Conservation (phyloP, 208 protist species). For the Trypanosoma lewisi region DNA sequence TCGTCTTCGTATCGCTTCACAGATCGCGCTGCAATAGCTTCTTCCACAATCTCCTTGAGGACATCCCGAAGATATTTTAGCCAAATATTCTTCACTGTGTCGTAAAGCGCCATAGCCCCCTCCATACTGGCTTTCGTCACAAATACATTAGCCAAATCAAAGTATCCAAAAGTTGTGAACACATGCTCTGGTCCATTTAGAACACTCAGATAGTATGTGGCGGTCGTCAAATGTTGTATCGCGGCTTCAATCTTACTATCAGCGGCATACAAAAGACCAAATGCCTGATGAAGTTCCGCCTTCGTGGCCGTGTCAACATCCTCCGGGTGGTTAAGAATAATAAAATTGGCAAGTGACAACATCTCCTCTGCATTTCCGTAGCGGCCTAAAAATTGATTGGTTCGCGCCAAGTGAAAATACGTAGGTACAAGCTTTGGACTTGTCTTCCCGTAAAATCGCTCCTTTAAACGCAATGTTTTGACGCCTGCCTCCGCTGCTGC, state of each 20-base stretch:
- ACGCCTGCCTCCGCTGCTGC: slow-evolving; percentile 78
- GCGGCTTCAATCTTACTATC: slow-evolving; percentile 82
- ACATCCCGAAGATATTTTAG: slow-evolving; percentile 44
- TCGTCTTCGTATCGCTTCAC: slow-evolving; percentile 74
- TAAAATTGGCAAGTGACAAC: slow-evolving; percentile 84
- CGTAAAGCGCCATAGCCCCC: slow-evolving; percentile 85
- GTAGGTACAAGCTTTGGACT: slow-evolving; percentile 68
- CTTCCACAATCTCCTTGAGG: slow-evolving; percentile 57
- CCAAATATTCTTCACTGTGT: slow-evolving; percentile 87
- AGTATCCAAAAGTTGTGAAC: slow-evolving; percentile 88
- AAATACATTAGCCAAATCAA: slow-evolving; percentile 90
- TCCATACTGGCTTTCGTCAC: slow-evolving; percentile 85
- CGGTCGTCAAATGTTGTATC: slow-evolving; percentile 76
- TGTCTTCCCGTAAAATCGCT: slow-evolving; percentile 69
- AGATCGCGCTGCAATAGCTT: slow-evolving; percentile 43
- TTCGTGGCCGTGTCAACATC: slow-evolving; percentile 55
- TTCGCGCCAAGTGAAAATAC: slow-evolving; percentile 84
- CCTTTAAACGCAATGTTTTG: slow-evolving; percentile 73
- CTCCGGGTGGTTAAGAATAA: slow-evolving; percentile 66
- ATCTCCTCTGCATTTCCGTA: slow-evolving; percentile 88
- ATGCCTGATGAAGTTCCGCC: slow-evolving; percentile 87
- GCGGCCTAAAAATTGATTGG: slow-evolving; percentile 77
- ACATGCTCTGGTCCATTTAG: slow-evolving; percentile 77
- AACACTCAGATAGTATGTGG: slow-evolving; percentile 84
- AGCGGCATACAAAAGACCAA: slow-evolving; percentile 84